Base-by-base conservation (phyloP, 495 filamentous ascomycete genomes). In the Annulohypoxylon maeteangense region DNA sequence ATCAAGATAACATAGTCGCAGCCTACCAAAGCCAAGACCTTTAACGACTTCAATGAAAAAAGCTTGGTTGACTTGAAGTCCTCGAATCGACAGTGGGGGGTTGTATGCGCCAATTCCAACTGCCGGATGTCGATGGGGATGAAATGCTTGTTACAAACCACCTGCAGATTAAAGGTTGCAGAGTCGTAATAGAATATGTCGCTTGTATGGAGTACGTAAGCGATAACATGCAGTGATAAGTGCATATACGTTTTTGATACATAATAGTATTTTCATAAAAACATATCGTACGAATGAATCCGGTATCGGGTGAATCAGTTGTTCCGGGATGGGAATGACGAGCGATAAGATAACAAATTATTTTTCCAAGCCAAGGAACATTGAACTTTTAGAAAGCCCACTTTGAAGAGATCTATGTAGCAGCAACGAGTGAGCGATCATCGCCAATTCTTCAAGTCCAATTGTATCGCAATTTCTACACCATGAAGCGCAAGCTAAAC, bases 401-500 rank as follows among this genome's bases (percentile, higher is more conserved):
- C 40, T 44, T 44, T 18, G 23, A 51, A 29, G 22, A 27, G 27
- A 29, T 29, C 27, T 29, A n/a, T 50, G 10, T 50, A 50, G 23
- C 23, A 51, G 45, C 3, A 14, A 16, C 22, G 7, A 60, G 58
- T 42, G 50, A 40, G 60, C 32, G 22, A 25, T 48, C 42, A 64
- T 57, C 34, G 22, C 34, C 12, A 23, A 51, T 27, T 29, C 29
- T 23, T 51, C 51, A 29, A 48, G 22, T n/a, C 8, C 44, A 63
- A 50, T 23, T 11, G 29, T 12, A 4, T 47, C 23, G 40, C 54
- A 22, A 20, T 51, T 53, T 7, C 14, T 10, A 40, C 48, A 79
- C 25, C 51, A 85, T 86, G 84, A 88, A 88, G 75, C 83, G 87
- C 55, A 88, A 88, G 78, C 72, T 87, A 44, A 81, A 86, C 63